Evolutionary conservation across 2,329 filamentous ascomycete genomes (phyloP), one percentile per base, ranked within the genome.

Genomic region (Apiospora phragmitis): DNA sequence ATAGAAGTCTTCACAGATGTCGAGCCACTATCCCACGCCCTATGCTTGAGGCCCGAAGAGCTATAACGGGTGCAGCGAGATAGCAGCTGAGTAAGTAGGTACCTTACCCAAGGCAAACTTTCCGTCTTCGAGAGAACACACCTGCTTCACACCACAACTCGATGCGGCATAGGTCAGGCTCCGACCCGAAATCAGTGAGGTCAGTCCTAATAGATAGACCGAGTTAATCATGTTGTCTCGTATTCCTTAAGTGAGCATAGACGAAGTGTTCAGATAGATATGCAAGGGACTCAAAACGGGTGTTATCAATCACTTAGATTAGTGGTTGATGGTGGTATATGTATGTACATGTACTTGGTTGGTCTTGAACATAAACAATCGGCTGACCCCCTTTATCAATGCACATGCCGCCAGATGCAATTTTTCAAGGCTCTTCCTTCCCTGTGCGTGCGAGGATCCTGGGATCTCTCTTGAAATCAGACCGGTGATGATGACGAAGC

Each of bases 351-450:
- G 43, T 59, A 59, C 18, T 35, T 32, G 26, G 8, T 18, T 21
- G 32, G 51, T 62, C 29, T 35, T 35, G 11, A 32, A 62, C 55
- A 62, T 62, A n/a, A 62, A 38, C 29, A 35, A 35, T 38, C 12
- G 32, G 11, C 14, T n/a, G 55, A 38, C 29, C 51, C 32, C 55
- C 9, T 38, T 62, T 62, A 62, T 21, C 55, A 62, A 62, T 62
- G 55, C 55, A 38, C 32, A 32, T 38, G 55, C 55, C 55, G 38
- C 55, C 55, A 62, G 55, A 62, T 62, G 55, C 55, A 62, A 62
- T 62, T 62, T 62, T 62, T 62, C 51, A 32, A 38, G 55, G 32
- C 55, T 62, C 32, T 38, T 62, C 55, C 55, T 62, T 35, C 32
- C 32, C 51, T 59, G 24, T 29, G 24, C 14, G 12, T 51, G 47